Percentiles rank a stretch among this genome's conserved stretches.
These are phyloP conservation scores for Yarrowia yakushimensis DNA, from an alignment of 805 yeast genomes.

Conservation along the genomic window DNA sequence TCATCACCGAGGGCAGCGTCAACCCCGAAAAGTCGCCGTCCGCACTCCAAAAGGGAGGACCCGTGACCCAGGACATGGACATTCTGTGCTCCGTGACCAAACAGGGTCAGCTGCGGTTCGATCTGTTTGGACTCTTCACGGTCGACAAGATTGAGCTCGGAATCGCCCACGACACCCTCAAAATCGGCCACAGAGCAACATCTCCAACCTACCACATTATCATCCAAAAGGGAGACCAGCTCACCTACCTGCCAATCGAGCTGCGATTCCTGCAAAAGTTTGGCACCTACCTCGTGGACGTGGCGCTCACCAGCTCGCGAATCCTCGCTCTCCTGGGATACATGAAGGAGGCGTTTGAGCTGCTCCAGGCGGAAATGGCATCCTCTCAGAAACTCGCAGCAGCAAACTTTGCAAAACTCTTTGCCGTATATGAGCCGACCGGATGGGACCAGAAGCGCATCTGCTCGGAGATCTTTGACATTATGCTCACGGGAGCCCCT, in stretches of 20 bases:
- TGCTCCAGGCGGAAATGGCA: conserved; percentile 34
- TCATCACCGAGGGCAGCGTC: not conserved
- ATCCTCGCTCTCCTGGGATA: conserved; percentile 39
- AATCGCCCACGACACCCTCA: not conserved
- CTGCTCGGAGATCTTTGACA: conserved; percentile 40
- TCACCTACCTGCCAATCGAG: conserved; percentile 5
- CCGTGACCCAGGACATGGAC: not conserved
- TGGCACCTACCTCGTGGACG: conserved; percentile 27
- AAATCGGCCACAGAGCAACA: conserved; percentile 2
- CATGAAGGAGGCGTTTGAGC: conserved; percentile 36
- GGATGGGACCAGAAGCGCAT: conserved; percentile 30
- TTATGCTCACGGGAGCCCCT: conserved; percentile 49
- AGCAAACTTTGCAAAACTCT: conserved; percentile 16
- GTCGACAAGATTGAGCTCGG: conserved; percentile 12
- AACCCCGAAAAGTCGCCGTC: not conserved
- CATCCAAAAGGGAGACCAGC: conserved; percentile 19
- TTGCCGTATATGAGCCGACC: not conserved
- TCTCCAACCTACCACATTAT: conserved; percentile 2
- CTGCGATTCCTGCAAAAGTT: conserved; percentile 25
- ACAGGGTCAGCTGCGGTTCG: not conserved
- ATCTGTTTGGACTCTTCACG: conserved; percentile 1
- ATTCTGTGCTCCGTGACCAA: not conserved
- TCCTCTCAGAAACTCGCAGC: conserved; percentile 37
- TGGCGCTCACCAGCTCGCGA: conserved; percentile 40
- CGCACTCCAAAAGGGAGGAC: not conserved